Evolutionary conservation across 306 rosid species (phyloP), one percentile per base, ranked within the genome.

Genomic region (Ziziphus jujuba): DNA sequence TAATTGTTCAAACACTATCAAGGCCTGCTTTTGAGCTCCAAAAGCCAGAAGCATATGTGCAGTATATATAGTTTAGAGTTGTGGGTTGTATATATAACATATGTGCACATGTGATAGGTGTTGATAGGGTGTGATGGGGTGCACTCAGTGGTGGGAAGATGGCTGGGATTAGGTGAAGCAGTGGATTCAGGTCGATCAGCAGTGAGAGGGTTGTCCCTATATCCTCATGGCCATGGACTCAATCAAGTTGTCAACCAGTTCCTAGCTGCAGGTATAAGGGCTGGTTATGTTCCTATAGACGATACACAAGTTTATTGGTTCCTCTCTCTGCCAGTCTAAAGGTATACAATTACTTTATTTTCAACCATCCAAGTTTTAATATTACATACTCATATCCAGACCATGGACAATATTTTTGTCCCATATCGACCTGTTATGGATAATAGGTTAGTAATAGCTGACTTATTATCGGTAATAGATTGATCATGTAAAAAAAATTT

Each of bases 61-160:
- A n/a, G n/a, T n/a, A n/a, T n/a, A n/a, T n/a, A n/a, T n/a, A n/a
- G n/a, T n/a, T n/a, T n/a, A n/a, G n/a, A n/a, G n/a, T n/a, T n/a
- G n/a, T n/a, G n/a, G n/a, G n/a, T n/a, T n/a, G n/a, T n/a, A n/a
- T n/a, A n/a, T n/a, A n/a, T n/a, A n/a, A n/a, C n/a, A n/a, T n/a
- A n/a, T n/a, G n/a, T n/a, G n/a, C n/a, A n/a, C 20, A 49, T 15
- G 20, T 49, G 20, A 57, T 13, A 65, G 72, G 36, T 53, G 36
- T 14, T 73, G 60, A 65, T 73, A 34, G 72, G 77, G 20, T 73
- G 77, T 58, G 72, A 64, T 2, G 72, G 72, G 60, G 59, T 73
- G 10, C 65, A 65, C 66, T 73, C 72, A 17, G 31, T 48, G 54
- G 72, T 73, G 43, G 61, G 63, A 19, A 21, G 45, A 13, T 73